A percentile compares a stretch with the other conserved stretches of the same genome.
These are phyloP conservation scores for Kodamaea hsintzibuensis DNA, from an alignment of 805 yeast species.

Conservation along the genomic window DNA sequence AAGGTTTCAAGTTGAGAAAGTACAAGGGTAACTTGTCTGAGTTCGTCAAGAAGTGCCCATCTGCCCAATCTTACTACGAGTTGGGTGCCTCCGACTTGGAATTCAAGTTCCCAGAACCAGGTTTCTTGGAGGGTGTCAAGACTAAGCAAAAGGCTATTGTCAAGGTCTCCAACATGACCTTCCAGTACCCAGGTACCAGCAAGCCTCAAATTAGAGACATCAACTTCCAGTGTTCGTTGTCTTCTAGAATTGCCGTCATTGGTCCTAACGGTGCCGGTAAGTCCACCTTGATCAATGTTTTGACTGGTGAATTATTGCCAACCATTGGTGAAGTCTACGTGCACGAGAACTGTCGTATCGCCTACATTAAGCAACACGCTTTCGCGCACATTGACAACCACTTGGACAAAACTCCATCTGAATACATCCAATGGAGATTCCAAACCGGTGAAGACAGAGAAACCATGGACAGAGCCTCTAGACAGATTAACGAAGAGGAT, in stretches of 20 bases:
- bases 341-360: conserved; percentile 99
- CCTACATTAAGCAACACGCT: conserved; percentile 99
- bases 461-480: conserved; percentile 99
- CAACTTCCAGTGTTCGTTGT: conserved; percentile 98
- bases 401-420: conserved; percentile 99
- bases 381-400: conserved; percentile 99
- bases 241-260: conserved; percentile 99
- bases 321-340: conserved; percentile 98
- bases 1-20: conserved; percentile 99
- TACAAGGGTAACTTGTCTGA: conserved; percentile 99
- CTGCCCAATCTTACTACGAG: conserved; percentile 98
- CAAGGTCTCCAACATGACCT: conserved; percentile 93
- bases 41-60: conserved; percentile 97
- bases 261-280: conserved; percentile 99
- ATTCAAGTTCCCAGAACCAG: conserved; percentile 99
- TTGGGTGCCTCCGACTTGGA: conserved; percentile 97
- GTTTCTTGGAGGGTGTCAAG: conserved; percentile 99
- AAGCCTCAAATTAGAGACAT: conserved; percentile 92
- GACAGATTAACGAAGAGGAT: conserved; percentile 96
- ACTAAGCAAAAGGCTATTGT: conserved; percentile 99
- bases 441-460: conserved; percentile 99
- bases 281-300: conserved; percentile 96
- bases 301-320: conserved; percentile 99
- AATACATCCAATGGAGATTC: conserved; percentile 99
- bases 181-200: conserved; percentile 99